Percentiles rank a stretch among this genome's conserved stretches.
These are phyloP conservation scores for Exophiala oligosperma DNA, from an alignment of 2,329 filamentous ascomycete genomes.

Conservation along the genomic window DNA sequence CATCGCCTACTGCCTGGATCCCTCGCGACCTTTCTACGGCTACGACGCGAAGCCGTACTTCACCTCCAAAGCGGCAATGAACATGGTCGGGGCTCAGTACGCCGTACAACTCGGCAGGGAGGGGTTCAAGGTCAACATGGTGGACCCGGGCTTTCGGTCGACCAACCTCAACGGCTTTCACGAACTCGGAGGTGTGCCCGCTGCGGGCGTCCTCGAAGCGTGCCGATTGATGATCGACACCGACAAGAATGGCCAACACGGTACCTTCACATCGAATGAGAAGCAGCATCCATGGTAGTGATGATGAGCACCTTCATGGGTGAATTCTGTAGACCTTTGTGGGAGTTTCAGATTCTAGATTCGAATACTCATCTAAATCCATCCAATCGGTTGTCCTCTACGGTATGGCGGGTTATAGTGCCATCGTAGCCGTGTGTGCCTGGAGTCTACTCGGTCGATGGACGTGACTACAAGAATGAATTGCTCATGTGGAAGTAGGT, in stretches of 20 bases:
- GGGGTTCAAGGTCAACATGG: constrained; percentile 23
- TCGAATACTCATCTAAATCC: no score
- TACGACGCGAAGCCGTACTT: constrained; percentile 14
- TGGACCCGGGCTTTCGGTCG: constrained; percentile 16
- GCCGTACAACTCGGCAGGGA: constrained; percentile 19
- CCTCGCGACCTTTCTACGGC: constrained; percentile 6
- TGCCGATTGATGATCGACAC: constrained; percentile 8
- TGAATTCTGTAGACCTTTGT: no score
- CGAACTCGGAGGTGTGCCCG: not conserved
- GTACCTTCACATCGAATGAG: constrained; percentile 13
- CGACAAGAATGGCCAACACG: constrained; percentile 14
- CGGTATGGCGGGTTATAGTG: no score
- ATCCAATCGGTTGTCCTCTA: no score
- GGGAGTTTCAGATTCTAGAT: no score
- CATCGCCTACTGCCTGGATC: constrained; percentile 14
- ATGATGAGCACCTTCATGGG: not conserved
- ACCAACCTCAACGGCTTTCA: constrained; percentile 20
- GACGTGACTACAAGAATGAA: no score
- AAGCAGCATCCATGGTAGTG: constrained; percentile 7
- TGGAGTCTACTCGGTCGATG: no score
- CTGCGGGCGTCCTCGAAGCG: no score
- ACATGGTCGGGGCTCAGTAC: constrained; percentile 20
- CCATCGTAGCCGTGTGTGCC: no score
- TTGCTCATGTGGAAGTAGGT: no score
- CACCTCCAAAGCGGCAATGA: constrained; percentile 20